Evolutionary conservation across 1,284 basidiomycete species (phyloP), one percentile per base, ranked within the genome.

Genomic region (Trametes hirsuta): DNA sequence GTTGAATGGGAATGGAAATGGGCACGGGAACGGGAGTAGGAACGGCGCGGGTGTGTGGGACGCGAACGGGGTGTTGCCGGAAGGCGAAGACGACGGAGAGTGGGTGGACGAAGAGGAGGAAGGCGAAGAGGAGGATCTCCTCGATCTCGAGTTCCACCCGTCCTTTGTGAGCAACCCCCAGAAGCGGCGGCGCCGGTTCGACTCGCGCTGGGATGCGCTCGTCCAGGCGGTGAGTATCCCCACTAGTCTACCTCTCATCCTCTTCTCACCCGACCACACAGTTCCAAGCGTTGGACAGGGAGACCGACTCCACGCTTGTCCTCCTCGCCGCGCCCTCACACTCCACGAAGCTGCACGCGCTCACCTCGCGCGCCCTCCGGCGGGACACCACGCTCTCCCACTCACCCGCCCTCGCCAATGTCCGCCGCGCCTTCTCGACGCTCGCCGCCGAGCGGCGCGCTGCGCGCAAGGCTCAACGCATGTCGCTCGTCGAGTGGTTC

Each of bases 61-160:
- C 22, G 63, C 47, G 25, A 21, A 34, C 18, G 58, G 55, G 61
- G 66, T 58, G 61, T 47, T 18, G 12, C 48, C 61, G 1, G 59
- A 62, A 3, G 67, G 52, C 2, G 70, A 70, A 2, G 80, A 76
- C 22, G 80, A 82, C 4, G 82, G 74, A 0, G 88, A 90, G 63
- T 91, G 90, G 88, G 75, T 90, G 14, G 88, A 91, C 63, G 90
- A 91, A 66, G 86, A 89, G 18, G 84, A 85, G 47, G 87, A 87
- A 21, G 80, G 76, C 2, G 86, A 86, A 65, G 83, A 84, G 21
- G 86, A 88, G 21, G 90, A 92, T 66, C 66, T 92, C 58, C 71
- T 91, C 52, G 86, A 91, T 41, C 74, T 91, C 58, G 90, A 92
- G 68, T 92, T 84, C 69, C 90, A 93, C 72, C 88, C 89, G 14